A percentile compares a stretch with the other conserved stretches of the same genome.
phyloP scores from a whole-genome alignment of 257 asterid genomes.

The Coffea canephora region DNA sequence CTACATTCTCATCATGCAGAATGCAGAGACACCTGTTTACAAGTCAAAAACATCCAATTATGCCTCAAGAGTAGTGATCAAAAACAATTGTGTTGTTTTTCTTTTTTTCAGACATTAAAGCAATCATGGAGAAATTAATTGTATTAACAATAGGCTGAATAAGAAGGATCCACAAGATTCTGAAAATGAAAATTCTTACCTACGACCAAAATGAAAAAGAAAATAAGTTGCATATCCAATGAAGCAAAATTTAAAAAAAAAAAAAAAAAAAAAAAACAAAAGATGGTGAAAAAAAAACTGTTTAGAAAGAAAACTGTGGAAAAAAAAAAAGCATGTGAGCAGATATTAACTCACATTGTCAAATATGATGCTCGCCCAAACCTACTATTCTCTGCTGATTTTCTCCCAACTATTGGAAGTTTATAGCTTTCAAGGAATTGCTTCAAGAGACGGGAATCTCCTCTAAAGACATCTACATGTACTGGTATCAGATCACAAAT shows the following conservation, averaged over 20 bases:
- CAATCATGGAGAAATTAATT: too few relatives aligned
- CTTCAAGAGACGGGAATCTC: constrained; percentile 65
- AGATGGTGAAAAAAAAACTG: background rate
- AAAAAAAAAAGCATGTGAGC: constrained; percentile 13
- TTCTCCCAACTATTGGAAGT: constrained; percentile 58
- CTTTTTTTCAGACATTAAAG: too few relatives aligned
- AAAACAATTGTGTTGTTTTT: too few relatives aligned
- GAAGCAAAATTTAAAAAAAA: background rate
- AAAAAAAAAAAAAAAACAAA: background rate
- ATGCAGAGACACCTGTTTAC: constrained; percentile 77
- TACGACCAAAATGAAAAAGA: background rate
- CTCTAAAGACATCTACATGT: constrained; percentile 78
- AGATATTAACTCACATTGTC: constrained; percentile 62
- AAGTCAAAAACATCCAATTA: constrained; percentile 11
- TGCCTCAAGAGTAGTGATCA: background rate
- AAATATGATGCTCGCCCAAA: constrained; percentile 62
- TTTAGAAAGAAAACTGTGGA: constrained; percentile 4
- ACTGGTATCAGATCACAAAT: constrained; percentile 78
- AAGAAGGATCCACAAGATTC: background rate
- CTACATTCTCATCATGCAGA: constrained; percentile 75
- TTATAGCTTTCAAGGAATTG: constrained; percentile 69
- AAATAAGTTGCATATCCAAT: background rate
- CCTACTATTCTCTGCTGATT: constrained; percentile 33
- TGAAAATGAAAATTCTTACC: background rate
- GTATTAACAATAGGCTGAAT: too few relatives aligned